Evolutionary conservation across 1,284 basidiomycete genomes (phyloP), one percentile per base, ranked within the genome.

Genomic region (Ceratobasidium sp.): DNA sequence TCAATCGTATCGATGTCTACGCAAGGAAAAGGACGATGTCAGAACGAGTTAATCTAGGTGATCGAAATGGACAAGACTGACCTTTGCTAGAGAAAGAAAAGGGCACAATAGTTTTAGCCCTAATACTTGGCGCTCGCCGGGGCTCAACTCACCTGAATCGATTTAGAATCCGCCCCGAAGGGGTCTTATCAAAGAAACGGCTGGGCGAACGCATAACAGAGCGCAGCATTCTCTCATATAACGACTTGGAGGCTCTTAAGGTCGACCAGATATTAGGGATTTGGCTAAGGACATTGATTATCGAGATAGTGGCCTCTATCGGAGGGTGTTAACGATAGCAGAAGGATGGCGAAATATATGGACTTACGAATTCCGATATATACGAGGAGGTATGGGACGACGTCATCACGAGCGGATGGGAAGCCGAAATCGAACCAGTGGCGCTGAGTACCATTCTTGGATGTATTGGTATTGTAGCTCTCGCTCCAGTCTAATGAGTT

Each of bases 181-280:
- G 74, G n/a, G 74, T 75, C 53, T 57, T 75, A 31, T 75, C 74
- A 45, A 75, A 75, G 24, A 65, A 75, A 5, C 74, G 64, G 47
- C 65, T 75, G 4, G 74, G 74, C 14, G 74, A 50, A 29, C 74
- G 74, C 15, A 75, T 44, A 5, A 75, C 74, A 14, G 74, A 75
- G n/a, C 69, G 45, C 4, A 75, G 31, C 74, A 75, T 75, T 11
- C n/a, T 47, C 5, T 62, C 53, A 44, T 59, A 75, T 36, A 75
- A 29, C 6, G 31, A 22, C 11, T 56, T 51, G n/a, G 74, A 67
- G 27, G 66, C 74, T n/a, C 74, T 65, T n/a, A 75, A 48, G 17
- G 33, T 44, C 9, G 65, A 69, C 36, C 22, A 29, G 22, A 75
- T 60, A 9, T 14, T 59, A 17, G 74, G 74, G 41, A 75, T 24